phyloP scores from a whole-genome alignment of 495 filamentous ascomycete species.

The Aspergillus nanangensis region DNA sequence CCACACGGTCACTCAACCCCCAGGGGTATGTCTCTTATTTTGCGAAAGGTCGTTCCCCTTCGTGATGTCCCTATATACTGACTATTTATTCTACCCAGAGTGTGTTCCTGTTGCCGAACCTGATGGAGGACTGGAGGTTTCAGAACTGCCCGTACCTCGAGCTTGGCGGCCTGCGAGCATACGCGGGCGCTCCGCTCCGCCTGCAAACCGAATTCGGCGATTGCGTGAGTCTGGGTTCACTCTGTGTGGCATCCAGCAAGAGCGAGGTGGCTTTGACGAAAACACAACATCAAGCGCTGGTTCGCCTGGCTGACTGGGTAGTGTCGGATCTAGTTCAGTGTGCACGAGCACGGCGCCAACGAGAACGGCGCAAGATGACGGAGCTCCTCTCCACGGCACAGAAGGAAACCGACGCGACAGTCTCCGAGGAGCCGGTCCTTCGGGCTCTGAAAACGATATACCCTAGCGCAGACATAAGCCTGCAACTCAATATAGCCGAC shows the following conservation, averaged over 20 bases:
- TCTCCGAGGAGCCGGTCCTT: not conserved
- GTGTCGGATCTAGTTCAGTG: not conserved
- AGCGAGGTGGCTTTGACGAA: not conserved
- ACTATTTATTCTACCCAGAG: no score
- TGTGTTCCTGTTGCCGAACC: not conserved
- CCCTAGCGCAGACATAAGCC: not conserved
- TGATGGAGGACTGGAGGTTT: not conserved
- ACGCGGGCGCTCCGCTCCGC: not conserved
- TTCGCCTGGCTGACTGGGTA: not conserved
- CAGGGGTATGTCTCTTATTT: not conserved
- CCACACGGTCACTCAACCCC: not conserved
- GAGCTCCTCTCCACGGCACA: not conserved
- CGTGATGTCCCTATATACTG: no score
- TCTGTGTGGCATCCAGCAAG: not conserved
- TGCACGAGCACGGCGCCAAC: not conserved
- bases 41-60: no score
- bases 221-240: not conserved
- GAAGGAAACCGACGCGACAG: not conserved
- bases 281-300: not conserved
- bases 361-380: not conserved
- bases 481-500: not conserved
- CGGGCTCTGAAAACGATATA: not conserved
- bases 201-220: not conserved
- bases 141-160: not conserved
- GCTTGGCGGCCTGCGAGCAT: not conserved